Conservation (phyloP, 2,329 filamentous ascomycete species). For the Fusarium concolor region DNA sequence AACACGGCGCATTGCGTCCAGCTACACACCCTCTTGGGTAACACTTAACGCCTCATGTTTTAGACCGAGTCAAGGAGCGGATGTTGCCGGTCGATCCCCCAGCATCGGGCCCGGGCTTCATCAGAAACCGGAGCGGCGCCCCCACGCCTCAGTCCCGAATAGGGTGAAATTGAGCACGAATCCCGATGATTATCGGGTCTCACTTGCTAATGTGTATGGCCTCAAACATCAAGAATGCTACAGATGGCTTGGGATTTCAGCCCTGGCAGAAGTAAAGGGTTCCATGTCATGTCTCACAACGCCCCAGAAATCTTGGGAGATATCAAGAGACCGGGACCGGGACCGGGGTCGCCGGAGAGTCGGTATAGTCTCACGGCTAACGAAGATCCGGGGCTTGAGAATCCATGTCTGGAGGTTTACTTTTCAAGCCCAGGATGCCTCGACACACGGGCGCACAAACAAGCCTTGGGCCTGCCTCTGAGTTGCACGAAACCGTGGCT, state of each 20-base stretch:
- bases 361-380: constrained; percentile 24
- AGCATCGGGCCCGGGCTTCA: neutral
- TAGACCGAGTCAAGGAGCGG: constrained; percentile 20
- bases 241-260: constrained; percentile 6
- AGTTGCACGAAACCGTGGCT: constrained; percentile 15
- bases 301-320: constrained; percentile 9
- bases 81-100: constrained; percentile 29
- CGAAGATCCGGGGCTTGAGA: constrained; percentile 4
- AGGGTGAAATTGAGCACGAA: neutral
- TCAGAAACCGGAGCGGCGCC: neutral
- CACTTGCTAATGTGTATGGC: constrained; percentile 4
- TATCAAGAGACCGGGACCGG: constrained; percentile 3
- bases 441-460: neutral
- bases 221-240: neutral
- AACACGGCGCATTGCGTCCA: neutral
- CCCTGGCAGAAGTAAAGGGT: constrained; percentile 7
- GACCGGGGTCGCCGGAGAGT: constrained; percentile 27
- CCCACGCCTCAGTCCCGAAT: neutral
- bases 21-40: neutral
- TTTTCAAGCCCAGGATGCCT: constrained; percentile 7
- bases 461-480: constrained; percentile 2
- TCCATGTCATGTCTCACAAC: constrained; percentile 36
- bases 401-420: constrained; percentile 16
- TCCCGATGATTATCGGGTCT: constrained; percentile 18
- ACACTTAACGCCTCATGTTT: neutral